These are phyloP conservation scores for Penicillium subrubescens DNA, from an alignment of 495 filamentous ascomycete species.

Conservation along the genomic window DNA sequence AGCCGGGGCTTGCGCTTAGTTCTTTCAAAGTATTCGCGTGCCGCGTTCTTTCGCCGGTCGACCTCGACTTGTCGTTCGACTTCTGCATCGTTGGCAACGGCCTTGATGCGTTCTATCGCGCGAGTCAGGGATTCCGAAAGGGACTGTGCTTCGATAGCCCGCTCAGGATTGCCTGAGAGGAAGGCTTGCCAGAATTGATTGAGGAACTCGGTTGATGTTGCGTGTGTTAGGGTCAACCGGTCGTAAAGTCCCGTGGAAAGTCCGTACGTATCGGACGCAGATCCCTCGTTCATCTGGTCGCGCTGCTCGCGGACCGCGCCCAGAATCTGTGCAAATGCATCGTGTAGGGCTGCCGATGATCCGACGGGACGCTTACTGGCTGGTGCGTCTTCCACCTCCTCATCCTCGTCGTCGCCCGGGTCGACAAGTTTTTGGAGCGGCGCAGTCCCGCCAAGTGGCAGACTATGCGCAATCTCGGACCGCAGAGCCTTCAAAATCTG, in stretches of 20 bases:
- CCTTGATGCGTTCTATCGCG: slow-evolving; percentile 76
- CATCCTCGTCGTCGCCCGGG: slow-evolving; percentile 59
- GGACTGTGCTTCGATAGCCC: slow-evolving; percentile 72
- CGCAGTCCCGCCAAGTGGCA: slow-evolving; percentile 59
- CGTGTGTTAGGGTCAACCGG: slow-evolving; percentile 79
- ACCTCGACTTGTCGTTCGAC: slow-evolving; percentile 62
- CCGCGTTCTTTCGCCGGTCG: slow-evolving; percentile 65
- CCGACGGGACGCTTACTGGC: slow-evolving; percentile 33
- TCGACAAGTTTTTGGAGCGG: slow-evolving; percentile 51
- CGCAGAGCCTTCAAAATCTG: slow-evolving; percentile 67
- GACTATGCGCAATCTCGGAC: slow-evolving; percentile 55
- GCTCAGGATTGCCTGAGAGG: slow-evolving; percentile 76
- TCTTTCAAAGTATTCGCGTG: slow-evolving; percentile 53
- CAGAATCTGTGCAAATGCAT: slow-evolving; percentile 46
- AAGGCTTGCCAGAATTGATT: slow-evolving; percentile 93
- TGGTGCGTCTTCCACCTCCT: slow-evolving; percentile 53
- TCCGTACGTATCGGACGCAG: slow-evolving; percentile 54
- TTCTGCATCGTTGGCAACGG: slow-evolving; percentile 80
- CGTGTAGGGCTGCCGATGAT: slow-evolving; percentile 38
- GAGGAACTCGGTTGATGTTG: slow-evolving; percentile 92
- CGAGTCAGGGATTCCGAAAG: slow-evolving; percentile 76
- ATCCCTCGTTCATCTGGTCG: slow-evolving; percentile 33
- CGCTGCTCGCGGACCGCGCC: slow-evolving; percentile 47
- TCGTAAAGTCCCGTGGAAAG: slow-evolving; percentile 69
- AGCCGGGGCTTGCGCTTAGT: slow-evolving; percentile 39